A percentile compares a stretch with the other conserved stretches of the same genome.
Conservation (phyloP, 805 yeast genomes). For the Diddensiella caesifluorescens region DNA sequence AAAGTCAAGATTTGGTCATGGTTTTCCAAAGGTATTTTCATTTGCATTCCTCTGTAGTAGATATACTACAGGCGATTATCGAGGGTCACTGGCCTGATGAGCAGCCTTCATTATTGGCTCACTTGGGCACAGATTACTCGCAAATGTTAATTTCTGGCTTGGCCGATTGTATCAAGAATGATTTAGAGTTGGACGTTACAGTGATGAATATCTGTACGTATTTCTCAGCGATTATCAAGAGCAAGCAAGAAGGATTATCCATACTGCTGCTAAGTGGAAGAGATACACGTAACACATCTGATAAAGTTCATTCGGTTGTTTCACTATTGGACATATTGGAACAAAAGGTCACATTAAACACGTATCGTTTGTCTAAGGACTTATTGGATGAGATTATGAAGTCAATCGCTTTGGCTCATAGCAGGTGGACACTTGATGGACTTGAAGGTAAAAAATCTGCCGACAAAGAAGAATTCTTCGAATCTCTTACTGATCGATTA, state of each 20-base stretch:
- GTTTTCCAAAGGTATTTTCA: slow-evolving; percentile 47
- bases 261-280: slow-evolving; percentile 33
- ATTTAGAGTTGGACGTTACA: slow-evolving; percentile 26
- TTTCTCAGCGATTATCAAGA: slow-evolving; percentile 26
- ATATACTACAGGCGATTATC: slow-evolving; percentile 43
- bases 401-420: slow-evolving; percentile 67
- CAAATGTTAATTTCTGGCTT: slow-evolving; percentile 55
- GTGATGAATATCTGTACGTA: slow-evolving; percentile 25
- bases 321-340: slow-evolving; percentile 29
- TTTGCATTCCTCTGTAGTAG: slow-evolving; percentile 48
- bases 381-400: slow-evolving; percentile 56
- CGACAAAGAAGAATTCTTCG: slow-evolving; percentile 1
- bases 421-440: slow-evolving; percentile 59
- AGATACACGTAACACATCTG: slow-evolving; percentile 22
- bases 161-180: slow-evolving; percentile 53
- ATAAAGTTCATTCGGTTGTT: slow-evolving; percentile 5
- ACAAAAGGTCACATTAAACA: slow-evolving; percentile 15
- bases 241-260: slow-evolving; percentile 37
- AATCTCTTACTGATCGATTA: not conserved
- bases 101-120: slow-evolving; percentile 76
- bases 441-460: not conserved
- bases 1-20: slow-evolving; percentile 51
- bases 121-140: slow-evolving; percentile 64
- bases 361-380: slow-evolving; percentile 10
- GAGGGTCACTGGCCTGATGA: slow-evolving; percentile 36